phyloP scores from a whole-genome alignment of 2,329 filamentous ascomycete genomes.

The Penicillium sp. region DNA sequence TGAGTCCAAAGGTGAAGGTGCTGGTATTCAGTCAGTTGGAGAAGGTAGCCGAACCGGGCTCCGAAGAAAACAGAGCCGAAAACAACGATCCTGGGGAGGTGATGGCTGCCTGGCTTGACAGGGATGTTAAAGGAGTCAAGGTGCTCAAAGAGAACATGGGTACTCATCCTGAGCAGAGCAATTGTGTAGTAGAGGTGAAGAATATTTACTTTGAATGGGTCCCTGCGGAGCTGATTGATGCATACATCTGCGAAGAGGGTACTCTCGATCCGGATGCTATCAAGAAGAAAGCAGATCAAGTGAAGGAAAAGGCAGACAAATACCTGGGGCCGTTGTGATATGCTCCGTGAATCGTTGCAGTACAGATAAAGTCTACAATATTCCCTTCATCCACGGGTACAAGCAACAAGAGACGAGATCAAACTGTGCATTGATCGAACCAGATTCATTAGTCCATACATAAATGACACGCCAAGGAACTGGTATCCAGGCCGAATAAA shows the following conservation, averaged over 20 bases:
- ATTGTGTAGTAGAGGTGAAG: constrained; percentile 31
- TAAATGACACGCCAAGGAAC: constrained; percentile 18
- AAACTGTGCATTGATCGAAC: constrained; percentile 17
- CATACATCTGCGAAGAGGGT: constrained; percentile 54
- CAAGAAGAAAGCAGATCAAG: constrained; percentile 17
- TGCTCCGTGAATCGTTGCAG: neutral
- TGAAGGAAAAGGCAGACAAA: constrained; percentile 14
- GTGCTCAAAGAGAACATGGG: constrained; percentile 16
- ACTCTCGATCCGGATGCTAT: constrained; percentile 27
- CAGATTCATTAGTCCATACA: constrained; percentile 14
- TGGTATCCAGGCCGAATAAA: neutral
- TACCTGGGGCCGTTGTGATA: constrained; percentile 20
- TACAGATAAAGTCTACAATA: constrained; percentile 18
- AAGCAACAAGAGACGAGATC: neutral
- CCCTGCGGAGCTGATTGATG: constrained; percentile 47
- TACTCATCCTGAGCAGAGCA: constrained; percentile 7
- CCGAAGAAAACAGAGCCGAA: constrained; percentile 50
- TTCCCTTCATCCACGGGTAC: neutral
- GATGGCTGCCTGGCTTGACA: constrained; percentile 42
- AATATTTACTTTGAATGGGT: constrained; percentile 61
- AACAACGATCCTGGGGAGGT: constrained; percentile 55
- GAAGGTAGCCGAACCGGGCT: constrained; percentile 52
- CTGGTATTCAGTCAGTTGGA: constrained; percentile 57
- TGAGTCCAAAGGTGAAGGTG: constrained; percentile 46
- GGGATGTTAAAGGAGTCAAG: constrained; percentile 22